Base-by-base conservation (phyloP, 805 yeast genomes). In the Wickerhamiella shivajii region DNA sequence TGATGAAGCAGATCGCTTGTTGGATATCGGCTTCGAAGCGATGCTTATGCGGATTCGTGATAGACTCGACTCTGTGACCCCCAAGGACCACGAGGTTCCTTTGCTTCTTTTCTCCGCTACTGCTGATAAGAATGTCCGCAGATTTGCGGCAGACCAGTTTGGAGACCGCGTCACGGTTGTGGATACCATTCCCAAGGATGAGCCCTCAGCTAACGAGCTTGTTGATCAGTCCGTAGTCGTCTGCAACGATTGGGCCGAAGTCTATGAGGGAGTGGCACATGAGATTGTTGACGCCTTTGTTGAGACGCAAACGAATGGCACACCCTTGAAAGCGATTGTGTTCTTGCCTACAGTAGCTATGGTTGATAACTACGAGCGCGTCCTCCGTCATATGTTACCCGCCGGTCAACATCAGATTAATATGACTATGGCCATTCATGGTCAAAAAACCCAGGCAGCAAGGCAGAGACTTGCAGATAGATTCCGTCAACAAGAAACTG, bases 1-100 rank as follows among this genome's bases (percentile, higher is more conserved):
- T 42, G 96, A 85, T 55, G 97, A 85, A 60, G 95, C 95, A 24
- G 96, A 85, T 57, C 69, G 90, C 46, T 59, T 85, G 33, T 63
- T 85, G 39, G 90, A 77, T 53, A 73, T 71, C 40, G 92, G 93
- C 12, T 85, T 87, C 53, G 73, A 69, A 46, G 69, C 66, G 24
- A 77, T 71, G 41, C 61, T 85, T 39, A 32, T 36, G 18, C 26
- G 38, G 21, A 43, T 44, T 27, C 40, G 43, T 12, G 63, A 66
- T 36, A 59, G 61, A 17, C 74, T 84, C 36, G 68, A 77, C 27
- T 57, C 58, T 9, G 52, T 47, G 24, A 56, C 80, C 41, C 64
- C 59, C 29, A 26, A 43, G 39, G 38, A 55, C 16, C 40, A 42
- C 4, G 42, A 43, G 10, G 59, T 59, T 5, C 79, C 77, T 46